A percentile compares a stretch with the other conserved stretches of the same genome.
Conservation (phyloP, 2,329 filamentous ascomycete species). For the Pezicula neosporulosa region DNA sequence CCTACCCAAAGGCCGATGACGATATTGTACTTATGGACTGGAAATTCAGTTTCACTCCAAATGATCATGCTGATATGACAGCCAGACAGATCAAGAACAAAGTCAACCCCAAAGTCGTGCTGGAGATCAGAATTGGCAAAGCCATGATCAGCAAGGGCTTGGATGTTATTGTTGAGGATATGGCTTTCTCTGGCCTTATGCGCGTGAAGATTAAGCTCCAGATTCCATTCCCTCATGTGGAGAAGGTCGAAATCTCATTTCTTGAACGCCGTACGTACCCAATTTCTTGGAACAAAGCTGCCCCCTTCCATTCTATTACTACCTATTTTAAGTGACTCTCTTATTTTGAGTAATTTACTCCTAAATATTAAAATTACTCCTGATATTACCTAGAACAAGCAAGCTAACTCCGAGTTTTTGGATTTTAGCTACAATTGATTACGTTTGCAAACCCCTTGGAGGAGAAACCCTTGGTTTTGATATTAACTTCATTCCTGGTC, state of each 20-base stretch:
- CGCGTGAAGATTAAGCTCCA: slow-evolving; percentile 97
- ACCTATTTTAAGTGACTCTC: no score
- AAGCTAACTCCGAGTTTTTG: no score
- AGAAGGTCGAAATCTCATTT: slow-evolving; percentile 94
- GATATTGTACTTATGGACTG: slow-evolving; percentile 98
- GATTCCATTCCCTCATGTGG: slow-evolving; percentile 91
- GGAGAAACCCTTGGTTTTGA: slow-evolving; percentile 96
- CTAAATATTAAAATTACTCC: no score
- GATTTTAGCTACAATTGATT: no score
- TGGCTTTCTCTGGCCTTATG: slow-evolving; percentile 95
- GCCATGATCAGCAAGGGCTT: slow-evolving; percentile 96
- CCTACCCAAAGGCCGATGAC: slow-evolving; percentile 92
- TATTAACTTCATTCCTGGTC: slow-evolving; percentile 96
- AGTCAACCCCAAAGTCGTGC: slow-evolving; percentile 92
- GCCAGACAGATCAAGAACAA: slow-evolving; percentile 87
- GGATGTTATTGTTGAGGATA: slow-evolving; percentile 96
- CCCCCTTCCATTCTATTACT: no score
- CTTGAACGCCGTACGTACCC: no score
- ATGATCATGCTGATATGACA: slow-evolving; percentile 90
- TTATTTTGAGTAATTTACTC: no score
- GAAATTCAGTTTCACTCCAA: slow-evolving; percentile 99
- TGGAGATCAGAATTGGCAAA: slow-evolving; percentile 93
- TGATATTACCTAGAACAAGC: no score
- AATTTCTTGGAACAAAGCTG: no score
- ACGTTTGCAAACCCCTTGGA: slow-evolving; percentile 95